Conservation (phyloP, 2,329 filamentous ascomycete species). For the Venturia effusa region DNA sequence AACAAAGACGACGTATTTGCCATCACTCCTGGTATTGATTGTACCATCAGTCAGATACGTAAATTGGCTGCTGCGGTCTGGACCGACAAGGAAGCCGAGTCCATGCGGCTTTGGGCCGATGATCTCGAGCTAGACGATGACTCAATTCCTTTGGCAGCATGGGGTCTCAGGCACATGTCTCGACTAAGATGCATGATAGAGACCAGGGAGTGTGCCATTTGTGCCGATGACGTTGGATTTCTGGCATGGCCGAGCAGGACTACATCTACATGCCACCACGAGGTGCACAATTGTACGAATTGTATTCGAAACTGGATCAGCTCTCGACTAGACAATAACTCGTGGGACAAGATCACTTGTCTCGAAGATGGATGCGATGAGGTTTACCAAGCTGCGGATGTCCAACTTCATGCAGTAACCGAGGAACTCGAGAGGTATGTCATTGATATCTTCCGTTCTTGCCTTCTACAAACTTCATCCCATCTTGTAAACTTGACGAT, state of each 20-base stretch:
- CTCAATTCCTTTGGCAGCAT: not conserved
- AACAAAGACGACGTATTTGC: not conserved
- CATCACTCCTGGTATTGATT: not conserved
- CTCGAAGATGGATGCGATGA: not conserved
- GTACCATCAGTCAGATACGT: not conserved
- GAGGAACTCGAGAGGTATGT: not conserved
- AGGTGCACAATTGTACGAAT: not conserved
- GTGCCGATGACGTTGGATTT: constrained; percentile 1
- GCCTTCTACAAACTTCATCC: too few species aligned
- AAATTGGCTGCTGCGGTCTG: not conserved
- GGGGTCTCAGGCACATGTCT: not conserved
- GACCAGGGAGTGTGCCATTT: not conserved
- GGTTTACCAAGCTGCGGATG: not conserved
- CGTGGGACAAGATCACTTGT: constrained; percentile 10
- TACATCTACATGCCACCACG: not conserved
- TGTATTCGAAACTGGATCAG: constrained; percentile 5
- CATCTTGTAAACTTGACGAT: not conserved
- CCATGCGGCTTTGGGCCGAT: not conserved
- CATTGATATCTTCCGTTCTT: not conserved
- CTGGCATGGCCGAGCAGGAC: not conserved
- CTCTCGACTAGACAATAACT: not conserved
- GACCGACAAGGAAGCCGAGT: not conserved
- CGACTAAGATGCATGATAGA: not conserved
- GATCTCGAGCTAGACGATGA: not conserved
- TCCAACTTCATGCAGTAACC: not conserved